Conservation (phyloP, 2,329 filamentous ascomycete genomes). For the Aspergillus nomiae region DNA sequence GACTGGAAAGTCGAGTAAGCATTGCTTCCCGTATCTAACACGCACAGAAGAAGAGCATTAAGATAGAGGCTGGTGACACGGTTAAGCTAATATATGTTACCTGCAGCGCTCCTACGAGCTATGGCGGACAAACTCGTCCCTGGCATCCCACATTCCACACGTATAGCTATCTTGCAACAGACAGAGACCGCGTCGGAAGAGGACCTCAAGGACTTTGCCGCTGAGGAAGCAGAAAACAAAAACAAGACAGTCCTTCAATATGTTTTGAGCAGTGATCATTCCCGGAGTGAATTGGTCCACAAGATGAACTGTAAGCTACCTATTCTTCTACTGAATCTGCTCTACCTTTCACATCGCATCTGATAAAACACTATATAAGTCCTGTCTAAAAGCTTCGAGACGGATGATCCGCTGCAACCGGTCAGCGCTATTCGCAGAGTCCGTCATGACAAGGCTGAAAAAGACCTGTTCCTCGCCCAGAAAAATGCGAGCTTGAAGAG, state of each 20-base stretch:
- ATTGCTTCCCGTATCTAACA: neutral
- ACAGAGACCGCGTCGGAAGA: constrained; percentile 49
- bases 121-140: constrained; percentile 78
- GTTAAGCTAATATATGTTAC: constrained; percentile 4
- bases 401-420: constrained; percentile 58
- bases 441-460: constrained; percentile 63
- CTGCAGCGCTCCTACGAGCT: constrained; percentile 67
- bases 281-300: constrained; percentile 56
- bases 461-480: constrained; percentile 67
- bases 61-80: neutral
- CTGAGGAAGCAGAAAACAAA: constrained; percentile 14
- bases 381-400: constrained; percentile 63
- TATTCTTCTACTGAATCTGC: neutral
- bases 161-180: constrained; percentile 71
- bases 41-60: neutral
- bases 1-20: constrained; percentile 74
- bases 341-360: neutral
- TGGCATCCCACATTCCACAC: constrained; percentile 67
- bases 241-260: constrained; percentile 63
- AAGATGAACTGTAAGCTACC: constrained; percentile 60
- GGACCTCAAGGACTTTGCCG: constrained; percentile 21
- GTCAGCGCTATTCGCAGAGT: constrained; percentile 64
- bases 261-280: constrained; percentile 59
- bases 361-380: constrained; percentile 35
- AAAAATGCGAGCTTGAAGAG: constrained; percentile 75